Evolutionary conservation across 2,329 filamentous ascomycete species (phyloP), one percentile per base, ranked within the genome.

Genomic region (Ophiocordyceps camponoti-saundersi): DNA sequence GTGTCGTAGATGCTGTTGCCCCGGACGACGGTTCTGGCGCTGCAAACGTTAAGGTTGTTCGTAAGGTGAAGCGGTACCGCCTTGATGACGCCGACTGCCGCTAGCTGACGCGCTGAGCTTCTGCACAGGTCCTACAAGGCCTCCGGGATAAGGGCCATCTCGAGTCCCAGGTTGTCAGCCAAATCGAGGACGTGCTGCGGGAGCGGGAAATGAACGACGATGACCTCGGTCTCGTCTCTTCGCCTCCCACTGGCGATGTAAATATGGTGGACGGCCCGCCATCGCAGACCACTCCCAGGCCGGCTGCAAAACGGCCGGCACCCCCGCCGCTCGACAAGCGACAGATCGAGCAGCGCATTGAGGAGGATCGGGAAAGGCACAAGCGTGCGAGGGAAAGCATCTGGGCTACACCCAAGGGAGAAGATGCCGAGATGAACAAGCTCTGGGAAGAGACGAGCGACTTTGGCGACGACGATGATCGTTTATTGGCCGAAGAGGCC

Each of bases 331-430:
- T 92, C 46, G 86, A 95, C 57, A 92, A 90, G 65, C 76, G 83
- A 48, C 85, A 95, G 65, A 85, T 95, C 46, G 89, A 96, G 65
- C 89, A 96, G 67, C 74, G 92, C 40, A 95, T 98, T 52, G 93
- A 98, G 56, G 93, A 98, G 65, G 92, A 98, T 63, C 73, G 92
- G 3, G 92, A 98, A 63, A 72, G 92, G 42, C 93, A 98, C 63
- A 98, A 98, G 70, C 71, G 90, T 42, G 69, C 90, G 57, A 71
- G 92, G 21, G 92, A 98, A 66, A 88, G 81, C 56, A 93, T 95
- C 51, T 98, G 93, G 92, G 86, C 88, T 0, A 80, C 95, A 2
- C 77, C 77, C 29, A 72, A 75, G 10, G 56, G 54, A 10, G 71
- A 75, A 23, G 75, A 80, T 34, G 66, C 68, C 12, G 90, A 96